These are phyloP conservation scores for Jaltomata sinuosa DNA, from an alignment of 257 asterid species.

Conservation along the genomic window DNA sequence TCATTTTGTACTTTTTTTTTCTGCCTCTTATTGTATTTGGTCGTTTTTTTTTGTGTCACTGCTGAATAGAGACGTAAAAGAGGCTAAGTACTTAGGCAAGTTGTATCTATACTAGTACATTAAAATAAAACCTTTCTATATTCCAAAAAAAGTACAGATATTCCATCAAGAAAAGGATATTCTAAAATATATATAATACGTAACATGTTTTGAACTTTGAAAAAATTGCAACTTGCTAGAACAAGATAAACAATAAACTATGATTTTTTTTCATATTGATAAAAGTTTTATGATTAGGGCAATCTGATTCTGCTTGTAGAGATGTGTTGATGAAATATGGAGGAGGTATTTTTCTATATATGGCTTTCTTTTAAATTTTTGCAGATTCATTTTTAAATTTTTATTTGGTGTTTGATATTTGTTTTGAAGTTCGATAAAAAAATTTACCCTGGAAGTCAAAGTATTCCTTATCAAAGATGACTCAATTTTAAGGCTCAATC, in stretches of 20 bases:
- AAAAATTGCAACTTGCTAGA: not conserved
- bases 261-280: not conserved
- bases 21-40: not conserved
- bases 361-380: not conserved
- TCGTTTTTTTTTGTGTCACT: not conserved
- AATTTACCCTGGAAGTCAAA: rapidly evolving
- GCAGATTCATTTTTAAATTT: not conserved
- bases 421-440: not conserved
- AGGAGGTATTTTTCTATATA: not conserved
- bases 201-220: not conserved
- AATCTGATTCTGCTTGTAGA: not conserved
- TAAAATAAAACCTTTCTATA: not conserved
- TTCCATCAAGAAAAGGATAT: not conserved
- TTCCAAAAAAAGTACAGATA: not conserved
- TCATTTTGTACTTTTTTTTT: not conserved
- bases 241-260: not conserved
- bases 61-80: not conserved
- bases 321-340: not conserved
- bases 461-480: rapidly evolving
- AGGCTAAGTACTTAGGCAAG: not conserved
- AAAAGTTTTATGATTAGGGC: not conserved
- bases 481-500: not conserved
- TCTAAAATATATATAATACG: not conserved
- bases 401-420: not conserved
- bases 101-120: not conserved